Evolutionary conservation across 2,329 filamentous ascomycete genomes (phyloP).

Genomic region (Botryotinia narcissicola): DNA sequence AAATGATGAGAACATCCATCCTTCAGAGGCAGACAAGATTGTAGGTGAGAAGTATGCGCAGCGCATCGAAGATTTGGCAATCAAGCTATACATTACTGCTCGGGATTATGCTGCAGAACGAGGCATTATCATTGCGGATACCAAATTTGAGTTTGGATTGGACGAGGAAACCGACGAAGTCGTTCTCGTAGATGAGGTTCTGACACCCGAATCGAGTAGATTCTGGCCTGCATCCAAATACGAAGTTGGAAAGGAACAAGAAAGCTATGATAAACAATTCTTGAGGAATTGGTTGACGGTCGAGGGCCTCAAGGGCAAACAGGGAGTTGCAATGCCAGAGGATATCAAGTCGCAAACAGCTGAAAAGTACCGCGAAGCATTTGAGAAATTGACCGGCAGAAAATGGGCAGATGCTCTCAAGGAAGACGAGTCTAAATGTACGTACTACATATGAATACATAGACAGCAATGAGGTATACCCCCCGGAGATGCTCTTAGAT

Average conservation of each 20-base stretch:
- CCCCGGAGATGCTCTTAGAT: neutral
- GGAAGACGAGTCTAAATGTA: neutral
- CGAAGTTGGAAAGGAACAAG: constrained; percentile 69
- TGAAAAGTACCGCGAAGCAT: constrained; percentile 74
- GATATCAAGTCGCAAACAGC: constrained; percentile 68
- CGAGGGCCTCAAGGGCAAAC: constrained; percentile 71
- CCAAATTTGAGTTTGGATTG: constrained; percentile 72
- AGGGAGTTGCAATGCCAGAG: constrained; percentile 67
- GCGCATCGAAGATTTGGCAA: constrained; percentile 55
- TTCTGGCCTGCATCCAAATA: constrained; percentile 82
- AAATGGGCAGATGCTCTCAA: constrained; percentile 39
- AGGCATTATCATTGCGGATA: constrained; percentile 71
- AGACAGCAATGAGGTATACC: constrained; percentile 2
- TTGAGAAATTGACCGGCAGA: constrained; percentile 63
- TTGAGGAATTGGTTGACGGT: constrained; percentile 77
- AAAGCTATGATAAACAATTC: constrained; percentile 86
- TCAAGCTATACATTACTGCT: constrained; percentile 59
- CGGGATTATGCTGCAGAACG: constrained; percentile 53
- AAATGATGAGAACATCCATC: constrained; percentile 70
- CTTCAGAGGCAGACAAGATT: constrained; percentile 47
- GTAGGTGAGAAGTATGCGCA: constrained; percentile 58
- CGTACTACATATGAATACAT: neutral
- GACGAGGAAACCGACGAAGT: constrained; percentile 58
- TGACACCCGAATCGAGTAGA: constrained; percentile 77
- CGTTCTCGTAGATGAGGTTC: constrained; percentile 68